These are phyloP conservation scores for Aspergillus latus DNA, from an alignment of 2,329 filamentous ascomycete genomes.

Conservation along the genomic window DNA sequence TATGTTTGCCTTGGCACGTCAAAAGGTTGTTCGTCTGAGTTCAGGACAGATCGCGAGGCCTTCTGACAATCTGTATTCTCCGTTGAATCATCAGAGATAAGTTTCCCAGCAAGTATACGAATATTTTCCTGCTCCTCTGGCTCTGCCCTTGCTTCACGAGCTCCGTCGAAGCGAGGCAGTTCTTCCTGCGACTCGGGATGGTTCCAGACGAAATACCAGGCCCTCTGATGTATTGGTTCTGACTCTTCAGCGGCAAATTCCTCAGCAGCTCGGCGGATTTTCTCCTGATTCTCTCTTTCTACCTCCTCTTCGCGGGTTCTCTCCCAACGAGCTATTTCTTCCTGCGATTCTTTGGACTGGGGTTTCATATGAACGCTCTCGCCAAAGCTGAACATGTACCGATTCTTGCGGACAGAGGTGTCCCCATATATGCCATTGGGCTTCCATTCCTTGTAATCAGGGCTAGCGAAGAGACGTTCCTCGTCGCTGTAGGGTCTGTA, in stretches of 20 bases:
- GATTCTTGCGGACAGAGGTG: conserved; percentile 8
- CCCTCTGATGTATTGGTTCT: no score
- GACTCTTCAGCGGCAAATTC: conserved; percentile 1
- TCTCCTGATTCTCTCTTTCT: conserved; percentile 6
- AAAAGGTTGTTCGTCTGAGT: neutral
- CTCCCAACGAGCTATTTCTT: conserved; percentile 20
- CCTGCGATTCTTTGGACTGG: conserved; percentile 22
- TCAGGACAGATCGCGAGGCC: neutral
- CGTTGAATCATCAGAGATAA: neutral
- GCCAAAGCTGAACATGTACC: conserved; percentile 32
- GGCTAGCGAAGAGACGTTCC: neutral
- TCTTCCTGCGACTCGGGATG: conserved; percentile 14
- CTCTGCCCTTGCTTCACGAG: neutral
- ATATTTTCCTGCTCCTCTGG: conserved; percentile 2
- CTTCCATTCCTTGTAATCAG: conserved; percentile 16
- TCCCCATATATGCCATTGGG: conserved; percentile 7
- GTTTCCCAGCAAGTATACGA: conserved; percentile 5
- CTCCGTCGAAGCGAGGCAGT: neutral
- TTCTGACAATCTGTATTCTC: neutral
- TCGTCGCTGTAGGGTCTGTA: neutral
- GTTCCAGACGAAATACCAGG: neutral
- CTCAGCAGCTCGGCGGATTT: conserved; percentile 10
- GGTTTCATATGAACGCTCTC: conserved; percentile 35
- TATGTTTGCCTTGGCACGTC: neutral
- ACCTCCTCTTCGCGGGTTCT: neutral